Conservation (phyloP, 306 rosid species). For the Lablab purpureus region DNA sequence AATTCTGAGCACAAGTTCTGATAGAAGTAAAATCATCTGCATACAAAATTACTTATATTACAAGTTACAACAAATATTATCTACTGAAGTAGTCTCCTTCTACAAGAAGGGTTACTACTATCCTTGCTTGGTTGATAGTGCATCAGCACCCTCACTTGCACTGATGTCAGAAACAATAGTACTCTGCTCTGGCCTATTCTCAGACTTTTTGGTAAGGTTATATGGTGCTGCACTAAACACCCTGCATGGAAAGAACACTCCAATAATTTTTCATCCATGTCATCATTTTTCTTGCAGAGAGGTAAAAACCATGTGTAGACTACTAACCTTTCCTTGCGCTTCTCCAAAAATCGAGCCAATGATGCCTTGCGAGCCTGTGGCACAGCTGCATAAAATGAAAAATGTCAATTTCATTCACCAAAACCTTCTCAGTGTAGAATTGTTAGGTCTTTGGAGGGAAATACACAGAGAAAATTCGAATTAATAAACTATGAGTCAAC, state of each 20-base stretch:
- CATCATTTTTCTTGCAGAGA: background rate
- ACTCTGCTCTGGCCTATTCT: conserved; percentile 53
- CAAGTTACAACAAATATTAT: conserved; percentile 41
- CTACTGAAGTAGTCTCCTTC: conserved; percentile 33
- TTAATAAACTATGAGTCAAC: too few species aligned
- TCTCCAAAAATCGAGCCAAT: conserved; percentile 83
- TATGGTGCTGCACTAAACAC: conserved; percentile 77
- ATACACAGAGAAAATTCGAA: too few species aligned
- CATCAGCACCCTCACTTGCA: conserved; percentile 38
- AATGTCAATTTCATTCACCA: background rate
- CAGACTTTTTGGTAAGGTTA: conserved; percentile 60
- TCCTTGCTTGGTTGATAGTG: conserved; percentile 50
- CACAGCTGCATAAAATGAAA: conserved; percentile 55
- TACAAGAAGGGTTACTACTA: conserved; percentile 23
- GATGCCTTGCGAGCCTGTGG: conserved; percentile 96
- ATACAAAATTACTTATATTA: conserved; percentile 40
- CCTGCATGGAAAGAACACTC: conserved; percentile 56
- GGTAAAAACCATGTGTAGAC: background rate
- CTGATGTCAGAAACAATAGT: conserved; percentile 53
- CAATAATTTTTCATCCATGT: background rate
- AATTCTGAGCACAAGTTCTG: conserved; percentile 41
- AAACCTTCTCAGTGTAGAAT: background rate
- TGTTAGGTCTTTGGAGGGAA: too few species aligned
- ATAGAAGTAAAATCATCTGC: conserved; percentile 38
- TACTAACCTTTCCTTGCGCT: conserved; percentile 92